Evolutionary conservation across 805 yeast genomes (phyloP).

Genomic region (Zygosaccharomyces bailii): DNA sequence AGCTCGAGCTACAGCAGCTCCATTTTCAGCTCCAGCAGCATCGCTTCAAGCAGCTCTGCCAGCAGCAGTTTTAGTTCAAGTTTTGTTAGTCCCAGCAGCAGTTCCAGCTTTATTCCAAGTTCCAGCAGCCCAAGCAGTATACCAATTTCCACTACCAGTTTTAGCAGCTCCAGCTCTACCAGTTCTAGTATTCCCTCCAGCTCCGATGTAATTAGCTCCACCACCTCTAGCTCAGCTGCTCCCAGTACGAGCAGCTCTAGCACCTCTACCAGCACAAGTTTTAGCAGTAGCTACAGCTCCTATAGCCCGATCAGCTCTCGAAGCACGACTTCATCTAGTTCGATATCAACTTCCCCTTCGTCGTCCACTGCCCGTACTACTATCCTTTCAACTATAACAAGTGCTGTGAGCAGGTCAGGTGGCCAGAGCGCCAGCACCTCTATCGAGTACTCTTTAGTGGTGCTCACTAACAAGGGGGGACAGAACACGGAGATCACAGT

Average conservation of each 20-base stretch:
- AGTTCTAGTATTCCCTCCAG: constrained; percentile 10
- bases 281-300: constrained; percentile 8
- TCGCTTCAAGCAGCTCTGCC: constrained; percentile 1
- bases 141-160: too few species aligned
- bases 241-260: constrained; percentile 8
- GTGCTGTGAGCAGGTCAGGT: background rate
- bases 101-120: background rate
- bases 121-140: constrained; percentile 1
- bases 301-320: constrained; percentile 2
- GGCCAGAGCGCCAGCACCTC: constrained; percentile 12
- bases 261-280: constrained; percentile 9
- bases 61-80: background rate
- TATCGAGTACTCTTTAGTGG: constrained; percentile 20
- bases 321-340: background rate
- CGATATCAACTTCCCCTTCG: constrained; percentile 2
- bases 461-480: constrained; percentile 17
- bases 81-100: constrained; percentile 2
- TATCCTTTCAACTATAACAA: constrained; percentile 11
- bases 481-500: background rate
- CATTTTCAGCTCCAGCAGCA: background rate
- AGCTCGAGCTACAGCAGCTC: constrained; percentile 2
- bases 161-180: constrained; percentile 1
- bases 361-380: constrained; percentile 9
- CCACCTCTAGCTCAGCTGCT: constrained; percentile 3
- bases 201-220: constrained; percentile 6